Conservation (phyloP, 2,329 filamentous ascomycete genomes). For the Colletotrichum ledebouriae region DNA sequence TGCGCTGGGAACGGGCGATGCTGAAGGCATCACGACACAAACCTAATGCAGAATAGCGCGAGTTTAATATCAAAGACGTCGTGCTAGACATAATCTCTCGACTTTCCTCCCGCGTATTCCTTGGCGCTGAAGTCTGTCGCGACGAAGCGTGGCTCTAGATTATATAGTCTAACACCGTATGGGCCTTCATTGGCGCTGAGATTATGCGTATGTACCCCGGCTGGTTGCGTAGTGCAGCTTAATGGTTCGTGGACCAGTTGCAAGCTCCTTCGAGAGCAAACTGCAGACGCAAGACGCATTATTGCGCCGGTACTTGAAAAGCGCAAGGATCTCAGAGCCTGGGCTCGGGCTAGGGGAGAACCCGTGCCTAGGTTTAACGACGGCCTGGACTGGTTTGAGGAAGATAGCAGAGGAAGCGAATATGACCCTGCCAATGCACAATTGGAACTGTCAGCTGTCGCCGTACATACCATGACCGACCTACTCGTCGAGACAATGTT, state of each 20-base stretch:
- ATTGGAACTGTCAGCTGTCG: constrained; percentile 78
- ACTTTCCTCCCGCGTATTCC: constrained; percentile 63
- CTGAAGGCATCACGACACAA: too few relatives aligned
- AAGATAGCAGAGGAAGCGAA: constrained; percentile 61
- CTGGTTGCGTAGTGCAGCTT: neutral
- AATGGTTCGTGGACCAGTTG: constrained; percentile 28
- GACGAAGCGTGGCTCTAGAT: constrained; percentile 62
- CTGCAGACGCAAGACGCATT: constrained; percentile 54
- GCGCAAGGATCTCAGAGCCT: constrained; percentile 46
- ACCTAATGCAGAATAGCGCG: constrained; percentile 32
- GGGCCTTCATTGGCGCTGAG: constrained; percentile 25
- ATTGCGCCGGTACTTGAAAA: constrained; percentile 50
- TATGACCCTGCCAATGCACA: constrained; percentile 79
- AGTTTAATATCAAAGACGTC: constrained; percentile 21
- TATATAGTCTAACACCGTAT: constrained; percentile 49
- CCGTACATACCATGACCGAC: constrained; percentile 59
- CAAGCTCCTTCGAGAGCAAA: constrained; percentile 50
- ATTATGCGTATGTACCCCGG: constrained; percentile 13
- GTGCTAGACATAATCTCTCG: constrained; percentile 57
- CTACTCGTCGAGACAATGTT: constrained; percentile 53
- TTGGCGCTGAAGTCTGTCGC: constrained; percentile 60
- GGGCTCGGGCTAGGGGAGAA: constrained; percentile 36
- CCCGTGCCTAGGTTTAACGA: constrained; percentile 48
- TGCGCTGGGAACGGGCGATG: too few relatives aligned
- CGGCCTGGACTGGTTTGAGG: constrained; percentile 59